These are phyloP conservation scores for Xylaria sp. DNA, from an alignment of 2,329 filamentous ascomycete species.

Conservation along the genomic window DNA sequence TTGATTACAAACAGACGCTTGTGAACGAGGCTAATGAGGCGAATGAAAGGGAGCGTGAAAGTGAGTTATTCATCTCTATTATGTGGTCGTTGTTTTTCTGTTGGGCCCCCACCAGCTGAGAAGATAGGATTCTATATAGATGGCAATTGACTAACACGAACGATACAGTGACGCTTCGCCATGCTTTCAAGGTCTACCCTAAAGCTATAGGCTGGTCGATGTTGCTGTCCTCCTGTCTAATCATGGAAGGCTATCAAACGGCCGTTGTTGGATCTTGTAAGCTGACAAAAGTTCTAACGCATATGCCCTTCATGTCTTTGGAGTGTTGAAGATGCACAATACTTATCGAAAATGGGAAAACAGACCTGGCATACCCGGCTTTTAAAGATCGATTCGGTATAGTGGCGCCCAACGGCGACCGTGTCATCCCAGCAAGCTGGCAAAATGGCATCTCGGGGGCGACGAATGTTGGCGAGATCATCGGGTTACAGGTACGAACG, in stretches of 20 bases:
- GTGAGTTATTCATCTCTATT: constrained; percentile 25
- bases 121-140: neutral
- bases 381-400: constrained; percentile 50
- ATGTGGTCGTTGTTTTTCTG: neutral
- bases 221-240: constrained; percentile 54
- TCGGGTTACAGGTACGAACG: constrained; percentile 52
- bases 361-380: constrained; percentile 53
- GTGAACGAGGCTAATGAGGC: constrained; percentile 52
- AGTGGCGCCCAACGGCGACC: constrained; percentile 47
- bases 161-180: constrained; percentile 47
- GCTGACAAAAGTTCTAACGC: neutral
- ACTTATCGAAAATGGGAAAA: neutral
- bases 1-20: constrained; percentile 37
- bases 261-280: constrained; percentile 47
- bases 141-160: constrained; percentile 4
- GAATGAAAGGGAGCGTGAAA: constrained; percentile 52
- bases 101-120: too few relatives aligned
- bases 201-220: constrained; percentile 57
- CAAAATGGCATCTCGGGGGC: constrained; percentile 59
- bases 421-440: constrained; percentile 57
- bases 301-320: neutral
- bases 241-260: constrained; percentile 50
- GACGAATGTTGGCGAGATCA: constrained; percentile 57
- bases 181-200: constrained; percentile 56
- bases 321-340: neutral